These are phyloP conservation scores for Fusarium drepaniforme DNA, from an alignment of 2,329 filamentous ascomycete species.

Conservation along the genomic window DNA sequence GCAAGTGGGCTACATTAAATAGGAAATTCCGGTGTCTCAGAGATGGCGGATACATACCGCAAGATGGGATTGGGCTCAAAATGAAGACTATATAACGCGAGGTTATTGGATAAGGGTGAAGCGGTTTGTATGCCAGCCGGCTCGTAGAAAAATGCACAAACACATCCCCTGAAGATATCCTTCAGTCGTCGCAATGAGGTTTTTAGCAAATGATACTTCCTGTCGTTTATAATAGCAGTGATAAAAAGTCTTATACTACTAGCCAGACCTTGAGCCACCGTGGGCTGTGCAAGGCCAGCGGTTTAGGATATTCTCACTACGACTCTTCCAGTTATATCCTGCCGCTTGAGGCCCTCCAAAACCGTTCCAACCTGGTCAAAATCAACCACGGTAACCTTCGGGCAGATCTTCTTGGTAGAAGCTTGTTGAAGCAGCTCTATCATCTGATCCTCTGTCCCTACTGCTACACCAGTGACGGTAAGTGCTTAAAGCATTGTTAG, in stretches of 20 bases:
- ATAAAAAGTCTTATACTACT: background rate
- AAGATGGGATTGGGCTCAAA: background rate
- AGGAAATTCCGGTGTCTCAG: no score
- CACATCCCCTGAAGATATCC: background rate
- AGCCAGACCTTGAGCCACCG: no score
- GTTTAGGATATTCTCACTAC: slow-evolving; percentile 24
- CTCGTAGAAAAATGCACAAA: background rate
- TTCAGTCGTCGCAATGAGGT: background rate
- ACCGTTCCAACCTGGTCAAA: slow-evolving; percentile 20
- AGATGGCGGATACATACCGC: background rate
- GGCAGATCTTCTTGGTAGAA: background rate
- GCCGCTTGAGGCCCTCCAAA: slow-evolving; percentile 11
- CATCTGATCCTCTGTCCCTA: slow-evolving; percentile 39
- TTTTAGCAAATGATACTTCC: no score
- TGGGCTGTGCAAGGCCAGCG: background rate
- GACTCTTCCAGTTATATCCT: slow-evolving; percentile 28
- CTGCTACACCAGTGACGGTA: slow-evolving; percentile 29
- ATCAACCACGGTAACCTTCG: slow-evolving; percentile 5
- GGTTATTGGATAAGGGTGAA: background rate
- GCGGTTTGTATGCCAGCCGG: background rate
- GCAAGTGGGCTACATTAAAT: background rate
- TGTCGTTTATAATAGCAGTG: background rate
- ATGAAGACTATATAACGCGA: background rate
- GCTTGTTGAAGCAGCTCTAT: slow-evolving; percentile 22
- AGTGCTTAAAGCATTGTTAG: slow-evolving; percentile 18